Percentiles rank a stretch among this genome's conserved stretches.
Conservation (phyloP, 768 basidiomycete species). For the Leccinum truebloodii region DNA sequence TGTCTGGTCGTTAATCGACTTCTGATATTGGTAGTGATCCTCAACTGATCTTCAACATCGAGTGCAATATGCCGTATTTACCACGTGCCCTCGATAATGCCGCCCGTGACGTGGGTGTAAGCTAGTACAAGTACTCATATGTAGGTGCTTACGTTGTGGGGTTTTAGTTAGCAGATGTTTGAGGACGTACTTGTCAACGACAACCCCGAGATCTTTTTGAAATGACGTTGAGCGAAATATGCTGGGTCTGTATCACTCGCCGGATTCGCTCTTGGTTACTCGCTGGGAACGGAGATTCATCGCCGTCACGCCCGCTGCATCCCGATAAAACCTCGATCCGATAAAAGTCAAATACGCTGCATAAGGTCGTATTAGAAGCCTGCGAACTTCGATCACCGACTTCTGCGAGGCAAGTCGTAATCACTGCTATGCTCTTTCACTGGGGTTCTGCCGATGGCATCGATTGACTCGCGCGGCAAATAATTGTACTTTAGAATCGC, state of each 20-base stretch:
- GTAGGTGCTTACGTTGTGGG: background rate
- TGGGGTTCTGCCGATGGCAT: slow-evolving; percentile 32
- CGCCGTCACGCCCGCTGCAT: slow-evolving; percentile 20
- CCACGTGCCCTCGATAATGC: slow-evolving; percentile 8
- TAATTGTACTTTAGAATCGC: slow-evolving; percentile 23
- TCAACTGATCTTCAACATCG: slow-evolving; percentile 29
- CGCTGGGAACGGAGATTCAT: slow-evolving; percentile 23
- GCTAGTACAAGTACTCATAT: background rate
- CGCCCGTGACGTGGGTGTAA: slow-evolving; percentile 1
- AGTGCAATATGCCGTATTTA: slow-evolving; percentile 15
- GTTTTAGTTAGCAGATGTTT: background rate
- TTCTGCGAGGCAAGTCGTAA: slow-evolving; percentile 19
- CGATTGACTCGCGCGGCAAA: slow-evolving; percentile 26
- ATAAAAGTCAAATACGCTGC: slow-evolving; percentile 10
- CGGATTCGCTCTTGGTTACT: slow-evolving; percentile 30
- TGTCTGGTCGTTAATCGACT: slow-evolving; percentile 24
- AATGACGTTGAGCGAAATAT: slow-evolving; percentile 8
- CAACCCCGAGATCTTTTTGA: slow-evolving; percentile 1
- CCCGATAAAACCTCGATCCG: slow-evolving; percentile 27
- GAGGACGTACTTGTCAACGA: background rate
- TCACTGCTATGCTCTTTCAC: slow-evolving; percentile 12
- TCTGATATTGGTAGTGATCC: slow-evolving; percentile 29
- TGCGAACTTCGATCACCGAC: slow-evolving; percentile 13
- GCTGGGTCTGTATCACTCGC: slow-evolving; percentile 2
- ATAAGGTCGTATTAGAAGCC: slow-evolving; percentile 22